Evolutionary conservation across 805 yeast genomes (phyloP).

Genomic region (Ogataea salicorniae): DNA sequence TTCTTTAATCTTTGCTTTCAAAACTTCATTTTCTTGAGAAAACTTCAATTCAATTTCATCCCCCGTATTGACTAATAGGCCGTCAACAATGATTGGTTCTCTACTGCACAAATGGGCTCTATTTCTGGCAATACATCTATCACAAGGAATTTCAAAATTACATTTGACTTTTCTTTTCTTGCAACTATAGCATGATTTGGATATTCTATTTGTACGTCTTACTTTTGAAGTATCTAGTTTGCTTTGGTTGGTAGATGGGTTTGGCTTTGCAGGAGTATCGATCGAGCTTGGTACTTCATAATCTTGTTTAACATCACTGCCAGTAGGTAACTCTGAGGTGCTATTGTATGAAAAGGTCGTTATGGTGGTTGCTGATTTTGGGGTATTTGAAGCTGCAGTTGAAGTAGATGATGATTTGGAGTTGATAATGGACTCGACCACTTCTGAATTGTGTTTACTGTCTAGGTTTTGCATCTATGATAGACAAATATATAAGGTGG

Average conservation of each 20-base stretch:
- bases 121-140: slow-evolving; percentile 34
- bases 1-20: slow-evolving; percentile 23
- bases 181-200: slow-evolving; percentile 43
- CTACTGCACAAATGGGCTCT: slow-evolving; percentile 28
- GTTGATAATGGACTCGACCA: too few relatives aligned
- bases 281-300: too few relatives aligned
- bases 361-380: too few relatives aligned
- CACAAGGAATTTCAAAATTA: slow-evolving; percentile 43
- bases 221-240: slow-evolving; percentile 14
- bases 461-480: too few relatives aligned
- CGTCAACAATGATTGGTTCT: slow-evolving; percentile 32
- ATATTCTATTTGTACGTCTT: slow-evolving; percentile 30
- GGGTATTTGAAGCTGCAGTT: too few relatives aligned
- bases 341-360: too few relatives aligned
- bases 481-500: too few relatives aligned
- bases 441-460: too few relatives aligned
- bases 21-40: slow-evolving; percentile 25
- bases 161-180: slow-evolving; percentile 45
- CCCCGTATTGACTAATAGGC: slow-evolving; percentile 24
- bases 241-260: neutral
- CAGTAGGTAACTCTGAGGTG: too few relatives aligned
- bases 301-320: too few relatives aligned
- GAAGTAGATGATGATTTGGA: too few relatives aligned
- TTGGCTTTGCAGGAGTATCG: too few relatives aligned
- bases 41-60: slow-evolving; percentile 20